Conservation (phyloP, 805 yeast species). For the Teunomyces aglyptinius region DNA sequence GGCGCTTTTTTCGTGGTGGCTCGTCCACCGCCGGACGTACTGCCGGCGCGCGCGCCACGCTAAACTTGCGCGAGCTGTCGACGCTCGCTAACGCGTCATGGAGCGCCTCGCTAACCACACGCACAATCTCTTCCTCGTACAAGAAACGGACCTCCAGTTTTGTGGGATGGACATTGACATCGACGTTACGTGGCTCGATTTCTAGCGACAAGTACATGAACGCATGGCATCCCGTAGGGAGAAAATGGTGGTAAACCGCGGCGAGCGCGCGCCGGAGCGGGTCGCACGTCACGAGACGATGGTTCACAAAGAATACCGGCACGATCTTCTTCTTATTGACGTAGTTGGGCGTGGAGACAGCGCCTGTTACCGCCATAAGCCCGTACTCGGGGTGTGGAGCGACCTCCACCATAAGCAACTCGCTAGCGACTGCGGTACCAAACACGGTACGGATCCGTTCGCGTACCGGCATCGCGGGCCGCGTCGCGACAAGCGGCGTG, state of each 20-base stretch:
- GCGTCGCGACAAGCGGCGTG: constrained; percentile 60
- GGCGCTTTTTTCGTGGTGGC: constrained; percentile 35
- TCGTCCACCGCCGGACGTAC: not conserved
- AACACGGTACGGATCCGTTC: constrained; percentile 75
- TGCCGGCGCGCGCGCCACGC: not conserved
- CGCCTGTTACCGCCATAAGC: constrained; percentile 52
- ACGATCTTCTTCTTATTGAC: constrained; percentile 59
- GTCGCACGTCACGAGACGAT: constrained; percentile 79
- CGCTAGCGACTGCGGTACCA: constrained; percentile 67
- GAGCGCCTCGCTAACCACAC: constrained; percentile 48
- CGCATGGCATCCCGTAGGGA: constrained; percentile 76
- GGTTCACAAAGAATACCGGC: constrained; percentile 82
- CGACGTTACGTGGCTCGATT: constrained; percentile 68
- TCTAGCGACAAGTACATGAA: constrained; percentile 74
- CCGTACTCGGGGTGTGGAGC: constrained; percentile 38
- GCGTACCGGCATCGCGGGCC: constrained; percentile 46
- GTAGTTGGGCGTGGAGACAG: constrained; percentile 69
- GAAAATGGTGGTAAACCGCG: constrained; percentile 57
- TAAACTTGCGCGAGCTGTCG: constrained; percentile 67
- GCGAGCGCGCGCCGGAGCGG: constrained; percentile 69
- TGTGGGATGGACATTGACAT: constrained; percentile 95
- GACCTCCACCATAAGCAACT: constrained; percentile 51
- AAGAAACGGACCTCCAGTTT: constrained; percentile 88
- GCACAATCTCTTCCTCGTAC: constrained; percentile 82
- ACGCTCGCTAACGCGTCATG: constrained; percentile 51